Evolutionary conservation across 2,329 filamentous ascomycete species (phyloP).

Genomic region (Trichoderma sp.): DNA sequence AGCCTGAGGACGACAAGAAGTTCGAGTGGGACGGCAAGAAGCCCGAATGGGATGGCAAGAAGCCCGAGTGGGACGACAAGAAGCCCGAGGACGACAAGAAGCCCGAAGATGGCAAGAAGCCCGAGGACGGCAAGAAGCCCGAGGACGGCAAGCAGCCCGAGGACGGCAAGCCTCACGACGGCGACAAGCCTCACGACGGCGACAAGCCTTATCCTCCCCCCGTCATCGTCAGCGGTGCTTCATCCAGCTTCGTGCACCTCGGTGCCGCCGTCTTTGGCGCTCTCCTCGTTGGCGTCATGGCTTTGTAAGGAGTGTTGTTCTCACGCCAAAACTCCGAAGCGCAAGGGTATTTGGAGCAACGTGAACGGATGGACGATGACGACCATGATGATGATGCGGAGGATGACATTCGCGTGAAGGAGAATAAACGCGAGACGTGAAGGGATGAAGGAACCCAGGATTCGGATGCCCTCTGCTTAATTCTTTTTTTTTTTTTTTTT

Average conservation of each 20-base stretch:
- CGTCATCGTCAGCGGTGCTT: constrained; percentile 23
- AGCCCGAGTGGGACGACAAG: neutral
- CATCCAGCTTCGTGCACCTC: constrained; percentile 22
- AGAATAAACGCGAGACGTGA: no score
- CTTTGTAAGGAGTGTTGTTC: constrained; percentile 27
- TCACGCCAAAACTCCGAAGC: neutral
- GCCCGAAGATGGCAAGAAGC: neutral
- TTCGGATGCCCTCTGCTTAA: neutral
- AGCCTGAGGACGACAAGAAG: neutral
- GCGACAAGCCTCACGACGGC: no score
- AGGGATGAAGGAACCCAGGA: no score
- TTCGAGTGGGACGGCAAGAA: neutral
- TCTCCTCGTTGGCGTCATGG: constrained; percentile 29
- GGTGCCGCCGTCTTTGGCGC: constrained; percentile 29
- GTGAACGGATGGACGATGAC: neutral
- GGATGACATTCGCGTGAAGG: no score
- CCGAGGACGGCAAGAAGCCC: neutral
- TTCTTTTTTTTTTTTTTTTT: neutral
- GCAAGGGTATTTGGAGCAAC: neutral
- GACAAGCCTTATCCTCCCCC: constrained; percentile 1
- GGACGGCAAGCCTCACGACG: neutral
- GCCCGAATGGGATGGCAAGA: neutral
- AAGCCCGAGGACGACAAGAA: neutral
- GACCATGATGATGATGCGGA: neutral
- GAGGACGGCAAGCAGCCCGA: neutral